Evolutionary conservation across 352 stramenopile genomes (phyloP), one percentile per base, ranked within the genome.

Genomic region (Phytophthora podocarpi): DNA sequence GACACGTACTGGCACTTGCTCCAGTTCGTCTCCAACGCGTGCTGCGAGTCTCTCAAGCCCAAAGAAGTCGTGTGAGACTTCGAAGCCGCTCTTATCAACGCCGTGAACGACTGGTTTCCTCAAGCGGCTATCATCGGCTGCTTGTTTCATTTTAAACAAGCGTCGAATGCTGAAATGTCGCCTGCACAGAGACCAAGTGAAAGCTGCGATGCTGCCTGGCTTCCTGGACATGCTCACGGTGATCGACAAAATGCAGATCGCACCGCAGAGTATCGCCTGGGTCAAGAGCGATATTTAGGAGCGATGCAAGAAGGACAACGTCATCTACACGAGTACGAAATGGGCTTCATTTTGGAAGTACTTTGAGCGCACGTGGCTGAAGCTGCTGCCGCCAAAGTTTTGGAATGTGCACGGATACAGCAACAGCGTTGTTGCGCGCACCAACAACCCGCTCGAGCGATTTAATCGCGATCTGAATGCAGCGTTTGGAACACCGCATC

Each of bases 121-220:
- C 13, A 59, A 43, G 24, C 31, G n/a, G 0, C 16, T 12, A n/a
- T 37, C 16, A 47, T 47, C 18, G 52, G 30, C 0, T 37, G 52
- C 32, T 31, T 53, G 10, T 61, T 61, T 16, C 24, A 51, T 41
- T 60, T 60, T 21, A 52, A 60, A 8, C 39, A 60, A 45, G 32
- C 31, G 32, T n/a, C 27, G 41, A 28, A 61, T 61, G 41, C 20
- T 43, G 6, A 61, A 53, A 13, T 42, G 51, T 26, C 51, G 21
- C 5, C 13, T 60, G 15, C 31, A 52, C 15, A 34, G 28, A 41
- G 26, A 58, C 37, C 35, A 42, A 49, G 28, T 59, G 12, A 59
- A 43, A 20, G 16, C 51, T 42, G 37, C 21, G 1, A 59, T 59
- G 39, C n/a, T 43, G 13, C 39, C 39, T 1, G 39, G 28, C n/a